phyloP scores from a whole-genome alignment of 106 monocot genomes.

The Alisma plantagoaquatica region DNA sequence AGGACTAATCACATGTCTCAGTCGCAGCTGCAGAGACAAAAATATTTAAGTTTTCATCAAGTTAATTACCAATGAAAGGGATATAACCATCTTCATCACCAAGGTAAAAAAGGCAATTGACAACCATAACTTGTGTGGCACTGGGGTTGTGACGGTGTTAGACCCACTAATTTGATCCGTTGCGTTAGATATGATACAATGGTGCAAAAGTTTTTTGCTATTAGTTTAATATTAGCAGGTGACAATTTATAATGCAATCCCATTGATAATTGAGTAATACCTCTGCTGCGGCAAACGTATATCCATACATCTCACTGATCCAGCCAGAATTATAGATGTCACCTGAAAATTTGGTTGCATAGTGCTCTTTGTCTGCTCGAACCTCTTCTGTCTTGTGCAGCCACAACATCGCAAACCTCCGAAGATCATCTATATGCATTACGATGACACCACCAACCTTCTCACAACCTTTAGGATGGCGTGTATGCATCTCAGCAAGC shows the following conservation, averaged over 20 bases:
- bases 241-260: background rate
- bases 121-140: too few relatives aligned
- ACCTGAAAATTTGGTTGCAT: slow-evolving; percentile 88
- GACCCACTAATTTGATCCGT: background rate
- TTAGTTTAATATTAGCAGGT: background rate
- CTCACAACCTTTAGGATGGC: slow-evolving; percentile 84
- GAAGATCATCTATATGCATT: slow-evolving; percentile 95
- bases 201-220: background rate
- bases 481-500: slow-evolving; percentile 78
- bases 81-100: too few relatives aligned
- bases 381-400: slow-evolving; percentile 96
- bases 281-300: slow-evolving; percentile 98
- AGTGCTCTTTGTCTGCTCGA: slow-evolving; percentile 89
- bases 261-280: slow-evolving; percentile 8
- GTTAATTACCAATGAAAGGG: too few relatives aligned
- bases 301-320: slow-evolving; percentile 99
- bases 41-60: background rate
- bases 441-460: slow-evolving; percentile 99
- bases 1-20: slow-evolving; percentile 58
- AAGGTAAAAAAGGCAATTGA: too few relatives aligned
- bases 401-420: slow-evolving; percentile 89
- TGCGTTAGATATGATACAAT: background rate
- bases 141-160: background rate
- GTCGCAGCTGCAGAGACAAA: slow-evolving; percentile 47
- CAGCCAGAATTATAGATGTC: slow-evolving; percentile 89